Evolutionary conservation across 2,329 filamentous ascomycete genomes (phyloP).

Genomic region (Colletotrichum destructivum): DNA sequence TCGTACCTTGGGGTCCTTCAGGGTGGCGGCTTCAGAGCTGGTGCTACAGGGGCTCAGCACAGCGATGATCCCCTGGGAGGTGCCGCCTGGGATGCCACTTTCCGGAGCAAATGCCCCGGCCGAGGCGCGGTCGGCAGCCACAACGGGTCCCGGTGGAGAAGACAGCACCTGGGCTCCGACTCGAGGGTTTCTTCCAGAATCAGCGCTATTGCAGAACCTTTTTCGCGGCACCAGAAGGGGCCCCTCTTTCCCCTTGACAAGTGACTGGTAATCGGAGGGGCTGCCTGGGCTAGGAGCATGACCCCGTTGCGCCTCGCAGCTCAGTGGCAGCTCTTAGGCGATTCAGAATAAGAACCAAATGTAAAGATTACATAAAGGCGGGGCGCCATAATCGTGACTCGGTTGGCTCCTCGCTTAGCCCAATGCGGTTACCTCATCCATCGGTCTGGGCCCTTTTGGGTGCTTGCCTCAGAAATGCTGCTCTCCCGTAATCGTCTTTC

Average conservation of each 20-base stretch:
- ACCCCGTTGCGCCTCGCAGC: background rate
- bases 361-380: background rate
- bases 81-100: slow-evolving; percentile 6
- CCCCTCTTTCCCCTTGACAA: background rate
- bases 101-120: slow-evolving; percentile 40
- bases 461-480: background rate
- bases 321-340: background rate
- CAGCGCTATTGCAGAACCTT: background rate
- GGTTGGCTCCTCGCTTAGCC: background rate
- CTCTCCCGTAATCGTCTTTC: background rate
- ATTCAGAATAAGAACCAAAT: background rate
- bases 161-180: too few relatives aligned
- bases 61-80: slow-evolving; percentile 30
- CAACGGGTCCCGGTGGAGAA: background rate
- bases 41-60: slow-evolving; percentile 7
- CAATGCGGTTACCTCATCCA: slow-evolving; percentile 2
- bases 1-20: slow-evolving; percentile 12
- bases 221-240: background rate
- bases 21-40: slow-evolving; percentile 22
- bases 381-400: background rate
- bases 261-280: background rate
- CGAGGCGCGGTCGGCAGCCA: slow-evolving; percentile 2
- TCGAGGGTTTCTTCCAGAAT: background rate
- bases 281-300: background rate
- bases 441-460: slow-evolving; percentile 13